Base-by-base conservation (phyloP, 2,329 filamentous ascomycete species). In the Karstenula rhodostoma region DNA sequence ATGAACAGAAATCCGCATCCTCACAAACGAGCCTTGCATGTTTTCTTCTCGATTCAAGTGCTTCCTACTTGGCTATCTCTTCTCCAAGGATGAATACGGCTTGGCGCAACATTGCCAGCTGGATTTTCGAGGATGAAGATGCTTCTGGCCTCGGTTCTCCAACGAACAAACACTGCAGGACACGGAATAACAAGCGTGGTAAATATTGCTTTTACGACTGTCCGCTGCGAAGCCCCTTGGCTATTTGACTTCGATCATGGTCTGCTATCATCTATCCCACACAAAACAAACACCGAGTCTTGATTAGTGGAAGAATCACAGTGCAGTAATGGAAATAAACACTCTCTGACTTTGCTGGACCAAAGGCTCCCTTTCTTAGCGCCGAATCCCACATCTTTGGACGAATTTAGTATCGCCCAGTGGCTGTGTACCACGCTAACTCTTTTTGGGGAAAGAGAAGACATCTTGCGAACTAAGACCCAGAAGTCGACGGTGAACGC, bases 401-500 rank as follows among this genome's bases (percentile, higher is more conserved):
- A 42, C 42, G 29, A 55, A 47, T 55, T 37, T 55, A 55, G 52
- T 23, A 33, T 22, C 42, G 52, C 40, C 27, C 19, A 37, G 52
- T 55, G 52, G 52, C 52, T 46, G 42, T 46, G 52, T 27, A 27
- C 6, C 19, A 25, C 27, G 27, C 52, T 55, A 55, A 37, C 27
- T 22, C 19, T 8, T 47, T 23, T n/a, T 32, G 19, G 52, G 33
- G 22, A 17, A 23, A 52, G 19, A 51, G 32, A 27, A n/a, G n/a
- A 15, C 23, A 46, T 32, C 19, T 19, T 47, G 37, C 25, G 17
- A 17, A 17, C 23, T 3, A 15, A 15, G n/a, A 29, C 44, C 44
- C 44, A 23, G 29, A 29, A 29, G 23, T 27, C 7, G n/a, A 47
- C 4, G 15, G 3, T 22, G 12, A 3, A 29, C 27, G 33, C 17